phyloP scores from a whole-genome alignment of 1,139 yeast genomes.

The Zygosaccharomyces pseudobailii region DNA sequence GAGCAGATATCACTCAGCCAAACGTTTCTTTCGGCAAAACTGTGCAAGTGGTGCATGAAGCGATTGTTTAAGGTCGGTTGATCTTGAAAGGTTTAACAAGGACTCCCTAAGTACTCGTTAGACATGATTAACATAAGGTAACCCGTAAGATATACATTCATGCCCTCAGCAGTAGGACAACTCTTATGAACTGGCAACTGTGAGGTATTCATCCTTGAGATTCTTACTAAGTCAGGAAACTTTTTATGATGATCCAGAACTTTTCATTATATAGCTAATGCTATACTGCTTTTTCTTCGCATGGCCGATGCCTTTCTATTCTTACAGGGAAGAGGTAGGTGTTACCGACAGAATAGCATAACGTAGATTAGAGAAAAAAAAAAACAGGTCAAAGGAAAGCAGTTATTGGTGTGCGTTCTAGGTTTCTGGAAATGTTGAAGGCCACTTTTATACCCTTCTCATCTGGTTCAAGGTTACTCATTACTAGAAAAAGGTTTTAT shows the following conservation, averaged over 20 bases:
- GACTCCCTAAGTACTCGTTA: not conserved
- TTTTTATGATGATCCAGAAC: not conserved
- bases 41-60: not conserved
- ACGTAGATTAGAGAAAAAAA: not conserved
- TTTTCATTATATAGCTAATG: not conserved
- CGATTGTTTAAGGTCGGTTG: not conserved
- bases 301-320: not conserved
- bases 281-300: not conserved
- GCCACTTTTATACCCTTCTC: not conserved
- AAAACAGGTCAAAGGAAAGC: not conserved
- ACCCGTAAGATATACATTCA: too few species aligned
- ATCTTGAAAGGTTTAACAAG: not conserved
- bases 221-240: not conserved
- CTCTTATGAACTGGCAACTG: not conserved
- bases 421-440: not conserved
- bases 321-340: not conserved
- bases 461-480: not conserved
- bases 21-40: not conserved
- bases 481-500: slow-evolving; percentile 5
- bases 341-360: not conserved
- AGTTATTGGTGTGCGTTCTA: not conserved
- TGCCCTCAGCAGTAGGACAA: too few species aligned
- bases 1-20: not conserved
- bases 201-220: not conserved
- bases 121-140: not conserved